Evolutionary conservation across 768 basidiomycete species (phyloP).

Genomic region (Xanthoconium purpureum): DNA sequence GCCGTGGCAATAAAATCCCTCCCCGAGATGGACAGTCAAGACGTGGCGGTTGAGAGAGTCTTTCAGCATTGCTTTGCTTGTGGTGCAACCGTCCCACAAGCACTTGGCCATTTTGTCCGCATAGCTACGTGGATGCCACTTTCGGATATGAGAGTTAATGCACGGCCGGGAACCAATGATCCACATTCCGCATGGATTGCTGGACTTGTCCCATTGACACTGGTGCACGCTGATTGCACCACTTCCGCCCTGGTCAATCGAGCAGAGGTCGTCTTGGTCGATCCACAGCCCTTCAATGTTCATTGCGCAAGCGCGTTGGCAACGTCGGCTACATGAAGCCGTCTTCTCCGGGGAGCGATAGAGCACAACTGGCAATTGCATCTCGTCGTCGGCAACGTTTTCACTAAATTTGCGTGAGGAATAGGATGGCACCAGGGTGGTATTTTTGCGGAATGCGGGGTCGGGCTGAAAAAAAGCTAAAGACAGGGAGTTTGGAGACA

Average conservation of each 20-base stretch:
- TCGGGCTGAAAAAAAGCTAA: not conserved
- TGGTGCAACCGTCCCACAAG: constrained; percentile 4
- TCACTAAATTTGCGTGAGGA: too few species aligned
- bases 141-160: constrained; percentile 1
- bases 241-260: not conserved
- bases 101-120: not conserved
- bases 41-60: constrained; percentile 5
- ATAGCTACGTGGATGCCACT: not conserved
- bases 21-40: constrained; percentile 3
- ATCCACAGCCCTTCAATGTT: not conserved
- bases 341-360: not conserved
- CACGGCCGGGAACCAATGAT: constrained; percentile 1
- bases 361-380: not conserved
- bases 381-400: too few species aligned
- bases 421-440: not conserved
- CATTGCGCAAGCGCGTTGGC: not conserved
- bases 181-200: constrained; percentile 7
- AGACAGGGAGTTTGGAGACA: not conserved
- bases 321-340: not conserved
- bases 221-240: not conserved
- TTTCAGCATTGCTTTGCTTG: not conserved
- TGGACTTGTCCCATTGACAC: constrained; percentile 5
- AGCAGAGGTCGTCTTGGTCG: constrained; percentile 5
- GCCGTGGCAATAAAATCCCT: constrained; percentile 2
- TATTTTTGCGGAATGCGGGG: not conserved